These are phyloP conservation scores for Fusarium anguioides DNA, from an alignment of 2,329 filamentous ascomycete genomes.

Conservation along the genomic window DNA sequence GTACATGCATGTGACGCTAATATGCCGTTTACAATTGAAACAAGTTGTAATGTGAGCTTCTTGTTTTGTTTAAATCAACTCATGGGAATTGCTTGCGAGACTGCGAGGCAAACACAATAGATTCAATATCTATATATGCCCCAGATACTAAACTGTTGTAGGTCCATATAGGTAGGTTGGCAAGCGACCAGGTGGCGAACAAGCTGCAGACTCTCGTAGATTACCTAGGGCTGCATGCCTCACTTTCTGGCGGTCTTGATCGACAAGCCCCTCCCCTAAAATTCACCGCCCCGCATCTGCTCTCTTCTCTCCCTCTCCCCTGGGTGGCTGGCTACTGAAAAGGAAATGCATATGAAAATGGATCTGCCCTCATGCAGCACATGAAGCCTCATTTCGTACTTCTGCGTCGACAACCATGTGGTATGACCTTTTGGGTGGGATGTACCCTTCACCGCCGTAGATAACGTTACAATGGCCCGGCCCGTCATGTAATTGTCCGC, in stretches of 20 bases:
- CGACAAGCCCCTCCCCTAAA: constrained; percentile 16
- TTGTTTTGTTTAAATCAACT: neutral
- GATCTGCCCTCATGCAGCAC: constrained; percentile 19
- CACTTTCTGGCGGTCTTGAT: constrained; percentile 32
- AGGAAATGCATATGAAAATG: constrained; percentile 11
- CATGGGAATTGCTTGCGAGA: neutral
- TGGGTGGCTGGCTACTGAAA: neutral
- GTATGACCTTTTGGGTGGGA: constrained; percentile 16
- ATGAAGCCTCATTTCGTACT: constrained; percentile 30
- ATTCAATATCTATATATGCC: neutral
- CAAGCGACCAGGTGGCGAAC: neutral
- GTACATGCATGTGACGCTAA: constrained; percentile 2
- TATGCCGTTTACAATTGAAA: neutral
- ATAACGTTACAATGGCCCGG: constrained; percentile 17
- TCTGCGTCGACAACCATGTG: constrained; percentile 18
- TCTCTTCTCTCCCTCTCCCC: constrained; percentile 14
- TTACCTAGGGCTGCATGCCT: constrained; percentile 34
- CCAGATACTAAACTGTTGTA: neutral
- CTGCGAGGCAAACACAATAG: too few species aligned
- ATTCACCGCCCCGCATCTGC: constrained; percentile 26
- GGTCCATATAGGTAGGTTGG: too few species aligned
- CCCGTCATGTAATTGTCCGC: constrained; percentile 2
- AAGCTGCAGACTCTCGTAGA: constrained; percentile 25
- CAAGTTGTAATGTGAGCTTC: neutral
- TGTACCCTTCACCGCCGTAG: constrained; percentile 29